Percentiles rank a stretch among this genome's conserved stretches.
phyloP scores from a whole-genome alignment of 768 basidiomycete genomes.

The Lenzites betulinus region DNA sequence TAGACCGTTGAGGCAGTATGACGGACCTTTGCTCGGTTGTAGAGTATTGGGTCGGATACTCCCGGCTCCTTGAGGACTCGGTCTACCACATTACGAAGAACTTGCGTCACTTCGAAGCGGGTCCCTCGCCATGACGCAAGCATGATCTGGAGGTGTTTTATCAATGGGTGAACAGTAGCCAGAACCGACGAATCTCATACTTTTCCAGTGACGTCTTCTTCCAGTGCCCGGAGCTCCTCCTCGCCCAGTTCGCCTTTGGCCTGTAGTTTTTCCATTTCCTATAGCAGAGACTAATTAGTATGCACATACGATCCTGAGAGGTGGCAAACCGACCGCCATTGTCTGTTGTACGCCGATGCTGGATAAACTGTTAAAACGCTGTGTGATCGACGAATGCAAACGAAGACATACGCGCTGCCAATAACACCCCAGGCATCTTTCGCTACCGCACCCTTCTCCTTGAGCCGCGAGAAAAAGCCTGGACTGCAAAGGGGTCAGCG shows the following conservation, averaged over 20 bases:
- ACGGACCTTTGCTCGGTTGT: conserved; percentile 83
- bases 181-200: conserved; percentile 36
- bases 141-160: conserved; percentile 60
- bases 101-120: conserved; percentile 90
- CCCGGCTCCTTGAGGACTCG: conserved; percentile 82
- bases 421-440: conserved; percentile 98
- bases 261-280: conserved; percentile 92
- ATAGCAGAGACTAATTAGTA: conserved; percentile 24
- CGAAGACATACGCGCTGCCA: conserved; percentile 79
- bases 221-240: conserved; percentile 82
- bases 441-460: conserved; percentile 90
- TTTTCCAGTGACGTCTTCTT: conserved; percentile 93
- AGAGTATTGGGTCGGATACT: conserved; percentile 66
- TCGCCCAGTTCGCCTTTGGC: conserved; percentile 87
- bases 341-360: conserved; percentile 75
- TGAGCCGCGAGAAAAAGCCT: conserved; percentile 91
- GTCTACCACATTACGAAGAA: conserved; percentile 84
- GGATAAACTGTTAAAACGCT: neutral
- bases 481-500: conserved; percentile 46
- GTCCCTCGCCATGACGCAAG: conserved; percentile 98
- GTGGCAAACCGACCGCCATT: conserved; percentile 46
- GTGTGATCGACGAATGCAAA: conserved; percentile 2
- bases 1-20: neutral
- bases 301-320: neutral
- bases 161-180: neutral